Evolutionary conservation across 208 protist genomes (phyloP), one percentile per base, ranked within the genome.

Genomic region (Acanthamoeba sp.): DNA sequence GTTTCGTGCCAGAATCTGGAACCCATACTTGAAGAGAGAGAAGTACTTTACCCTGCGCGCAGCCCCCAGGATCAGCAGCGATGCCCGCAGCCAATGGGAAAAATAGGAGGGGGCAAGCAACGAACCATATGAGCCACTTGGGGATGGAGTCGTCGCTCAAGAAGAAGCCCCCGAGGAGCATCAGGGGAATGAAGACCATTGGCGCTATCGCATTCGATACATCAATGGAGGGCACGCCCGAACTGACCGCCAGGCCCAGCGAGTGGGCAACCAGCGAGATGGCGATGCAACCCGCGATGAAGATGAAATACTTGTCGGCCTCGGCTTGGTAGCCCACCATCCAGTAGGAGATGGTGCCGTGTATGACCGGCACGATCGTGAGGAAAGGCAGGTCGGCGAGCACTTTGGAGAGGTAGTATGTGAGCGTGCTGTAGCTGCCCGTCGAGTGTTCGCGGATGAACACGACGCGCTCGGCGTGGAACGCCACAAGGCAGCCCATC

Each of bases 371-470:
- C 14, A 82, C 20, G 34, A 82, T 36, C 18, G 71, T 82, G 27
- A 82, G 20, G 34, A 82, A 82, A 22, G 71, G 71, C 71, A 82
- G 71, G 71, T 82, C 71, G 32, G 71, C 71, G 20, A 82, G 14
- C 27, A 22, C 32, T 82, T 82, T 82, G 71, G 27, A 20, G 29
- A 82, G 71, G 34, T 40, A 82, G 71, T 82, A 82, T 12, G 71
- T 27, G 16, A 82, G 71, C 27, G 71, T 82, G 20, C 29, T 22
- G 34, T 82, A 82, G 71, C 18, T 22, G 20, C 71, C 71, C 14
- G 27, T 82, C 34, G 71, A 82, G 34, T 82, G 71, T 82, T 82
- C 71, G 16, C 71, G 71, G 16, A 82, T 82, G 27, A 82, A 82
- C 71, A 82, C 71, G 29, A 22, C 71, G 14, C 71, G 27, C 27